Base-by-base conservation (phyloP, 1,284 basidiomycete genomes). In the Sutorius eximius region DNA sequence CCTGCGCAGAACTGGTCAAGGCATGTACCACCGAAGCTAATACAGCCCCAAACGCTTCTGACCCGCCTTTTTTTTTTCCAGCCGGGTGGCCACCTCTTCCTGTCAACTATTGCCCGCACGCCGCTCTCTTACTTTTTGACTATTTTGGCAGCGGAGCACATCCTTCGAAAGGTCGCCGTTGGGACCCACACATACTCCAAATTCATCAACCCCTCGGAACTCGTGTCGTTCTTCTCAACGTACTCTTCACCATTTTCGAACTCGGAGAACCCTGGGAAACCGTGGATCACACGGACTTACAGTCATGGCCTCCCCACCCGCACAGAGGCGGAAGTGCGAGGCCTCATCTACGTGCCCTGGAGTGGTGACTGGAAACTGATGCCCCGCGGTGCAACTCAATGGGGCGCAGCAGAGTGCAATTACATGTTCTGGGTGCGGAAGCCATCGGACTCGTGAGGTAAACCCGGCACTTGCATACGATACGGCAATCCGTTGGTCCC, bases 101-200 rank as follows among this genome's bases (percentile, higher is more conserved):
- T 99, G 42, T 97, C 94, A 4, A 99, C 97, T n/a, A 93, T 99
- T 64, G 87, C 95, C 0, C 89, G 97, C 45, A 98, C 95, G 13
- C 90, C 93, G 0, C 82, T 99, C 41, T 81, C 95, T 6, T 93
- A 93, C 71, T 77, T 95, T 58, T 78, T 98, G 29, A 95, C 95
- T 12, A 95, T 99, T 66, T 81, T 95, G 55, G 76, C 95, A 46
- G 96, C 95, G 5, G 96, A 99, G 73, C 77, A 91, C 46, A 68
- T 95, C 49, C 77, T 97, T 15, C 80, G 89, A 1, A 80, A 93
- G 61, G 97, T 99, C 49, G 80, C 90, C 0, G 83, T 82, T 0
- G 95, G 96, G 3, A 99, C 97, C 5, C 97, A 99, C 72, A 94
- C 92, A 0, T 90, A 93, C 68, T 78, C 81, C 38, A 98, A 99